A percentile compares a stretch with the other conserved stretches of the same genome.
phyloP scores from a whole-genome alignment of 1,284 basidiomycete species.

The Blastosporella zonata region DNA sequence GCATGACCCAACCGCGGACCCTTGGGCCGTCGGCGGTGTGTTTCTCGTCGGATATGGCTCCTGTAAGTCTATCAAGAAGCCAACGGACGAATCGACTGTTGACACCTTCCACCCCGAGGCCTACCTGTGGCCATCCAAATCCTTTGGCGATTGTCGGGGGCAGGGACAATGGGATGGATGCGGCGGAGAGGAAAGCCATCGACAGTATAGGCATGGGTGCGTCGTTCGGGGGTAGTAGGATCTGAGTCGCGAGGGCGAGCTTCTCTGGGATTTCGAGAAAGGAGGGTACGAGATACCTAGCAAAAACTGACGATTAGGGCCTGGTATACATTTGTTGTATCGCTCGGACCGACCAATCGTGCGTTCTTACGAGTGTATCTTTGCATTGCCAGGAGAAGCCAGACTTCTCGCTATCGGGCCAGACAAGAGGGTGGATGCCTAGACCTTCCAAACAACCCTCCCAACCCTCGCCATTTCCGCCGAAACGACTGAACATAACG shows the following conservation, averaged over 20 bases:
- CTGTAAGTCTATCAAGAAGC: slow-evolving; percentile 54
- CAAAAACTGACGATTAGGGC: slow-evolving; percentile 11
- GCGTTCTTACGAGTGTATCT: slow-evolving; percentile 64
- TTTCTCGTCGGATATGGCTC: slow-evolving; percentile 18
- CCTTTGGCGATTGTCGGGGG: slow-evolving; percentile 76
- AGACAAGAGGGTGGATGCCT: slow-evolving; percentile 78
- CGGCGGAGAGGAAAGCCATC: slow-evolving; percentile 78
- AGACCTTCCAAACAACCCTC: slow-evolving; percentile 62
- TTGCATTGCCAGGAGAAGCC: slow-evolving; percentile 78
- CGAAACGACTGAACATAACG: slow-evolving; percentile 82
- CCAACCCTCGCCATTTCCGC: slow-evolving; percentile 63
- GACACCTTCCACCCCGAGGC: slow-evolving; percentile 78
- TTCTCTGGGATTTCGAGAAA: slow-evolving; percentile 82
- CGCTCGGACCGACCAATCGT: slow-evolving; percentile 69
- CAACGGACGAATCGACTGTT: slow-evolving; percentile 72
- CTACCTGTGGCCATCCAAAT: slow-evolving; percentile 72
- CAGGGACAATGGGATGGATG: slow-evolving; percentile 75
- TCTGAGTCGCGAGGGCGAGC: slow-evolving; percentile 48
- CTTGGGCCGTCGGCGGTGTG: slow-evolving; percentile 29
- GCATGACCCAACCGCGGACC: slow-evolving; percentile 67
- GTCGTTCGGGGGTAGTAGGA: slow-evolving; percentile 45
- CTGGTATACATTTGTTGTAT: neutral
- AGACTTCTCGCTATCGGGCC: slow-evolving; percentile 73
- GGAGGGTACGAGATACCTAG: slow-evolving; percentile 76
- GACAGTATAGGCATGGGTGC: slow-evolving; percentile 48